A percentile compares a stretch with the other conserved stretches of the same genome.
phyloP scores from a whole-genome alignment of 805 yeast genomes.

The Starmera amethionina region DNA sequence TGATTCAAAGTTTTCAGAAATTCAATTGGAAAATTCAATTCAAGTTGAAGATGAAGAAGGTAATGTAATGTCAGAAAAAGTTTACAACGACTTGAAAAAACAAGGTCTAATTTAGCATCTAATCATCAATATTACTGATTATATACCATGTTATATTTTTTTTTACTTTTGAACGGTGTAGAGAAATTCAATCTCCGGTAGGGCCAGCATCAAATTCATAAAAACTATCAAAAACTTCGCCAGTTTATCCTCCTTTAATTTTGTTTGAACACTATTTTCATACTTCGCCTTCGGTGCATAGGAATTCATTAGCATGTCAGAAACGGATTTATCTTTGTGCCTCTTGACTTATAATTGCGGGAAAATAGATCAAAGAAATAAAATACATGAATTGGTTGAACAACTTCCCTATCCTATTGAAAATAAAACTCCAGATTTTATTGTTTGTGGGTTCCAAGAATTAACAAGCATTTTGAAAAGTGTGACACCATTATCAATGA shows the following conservation, averaged over 20 bases:
- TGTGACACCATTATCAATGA: conserved; percentile 29
- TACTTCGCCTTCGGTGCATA: too few species aligned
- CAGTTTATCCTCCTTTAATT: too few species aligned
- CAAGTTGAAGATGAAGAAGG: conserved; percentile 93
- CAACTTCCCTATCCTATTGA: conserved; percentile 20
- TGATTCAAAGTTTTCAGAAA: conserved; percentile 3
- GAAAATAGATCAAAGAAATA: conserved; percentile 29
- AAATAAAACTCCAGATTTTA: conserved; percentile 30
- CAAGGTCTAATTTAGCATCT: conserved; percentile 62
- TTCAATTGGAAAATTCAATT: conserved; percentile 41
- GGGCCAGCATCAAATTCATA: too few species aligned
- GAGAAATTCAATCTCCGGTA: too few species aligned
- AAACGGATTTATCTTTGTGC: conserved; percentile 1
- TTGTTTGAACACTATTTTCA: too few species aligned
- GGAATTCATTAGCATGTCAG: background rate
- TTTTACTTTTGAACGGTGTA: too few species aligned
- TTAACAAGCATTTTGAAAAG: conserved; percentile 48
- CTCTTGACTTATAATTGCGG: conserved; percentile 46
- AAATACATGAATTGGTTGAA: conserved; percentile 18
- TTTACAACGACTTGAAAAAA: conserved; percentile 74
- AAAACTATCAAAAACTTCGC: too few species aligned
- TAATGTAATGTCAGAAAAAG: conserved; percentile 78
- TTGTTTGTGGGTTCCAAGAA: conserved; percentile 63
- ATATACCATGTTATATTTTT: too few species aligned
- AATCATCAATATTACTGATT: too few species aligned